Evolutionary conservation across 345 rosid species (phyloP), one percentile per base, ranked within the genome.

Genomic region (Trapa incisa): DNA sequence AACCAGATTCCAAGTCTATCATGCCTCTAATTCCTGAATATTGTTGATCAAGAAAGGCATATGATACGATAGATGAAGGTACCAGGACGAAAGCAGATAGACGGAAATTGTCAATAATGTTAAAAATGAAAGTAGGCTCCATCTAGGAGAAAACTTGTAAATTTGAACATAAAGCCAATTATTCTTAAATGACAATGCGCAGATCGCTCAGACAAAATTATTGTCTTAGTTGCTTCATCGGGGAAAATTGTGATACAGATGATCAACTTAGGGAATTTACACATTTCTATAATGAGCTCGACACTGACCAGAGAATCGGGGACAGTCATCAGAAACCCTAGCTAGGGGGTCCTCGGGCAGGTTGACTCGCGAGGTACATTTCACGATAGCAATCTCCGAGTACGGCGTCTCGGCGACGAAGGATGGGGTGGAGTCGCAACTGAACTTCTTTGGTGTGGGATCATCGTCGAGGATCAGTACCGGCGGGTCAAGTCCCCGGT

Each of bases 321-420:
- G 70, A 14, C 68, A 65, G 0, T 77, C 48, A 65, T 45, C 41
- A 14, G 78, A 72, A 71, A 67, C 80, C 29, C 73, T 72, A 62
- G 67, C 43, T 56, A 38, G 66, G 62, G 66, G 41, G 52, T 37
- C 77, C 16, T 74, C 47, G 14, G 79, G 47, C 13, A 56, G 6
- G 57, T 37, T 14, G 47, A 69, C 8, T 47, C 32, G 70, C 48
- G 61, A 65, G 6, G 84, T 43, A 73, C 79, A 86, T 64, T 80
- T 83, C 57, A 79, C 74, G 50, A 78, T 71, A 16, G 82, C 71
- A 39, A 82, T 52, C 68, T 79, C 94, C 58, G 75, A 81, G 65
- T 80, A 62, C 12, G 94, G 94, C 17, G 94, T 86, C 38, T 89
- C 94, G n/a, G 89, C 70, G 63, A 89, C 89, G 73, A 84, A 70